Evolutionary conservation across 1,284 basidiomycete genomes (phyloP), one percentile per base, ranked within the genome.

Genomic region (Lentinula novae-zelandiae): DNA sequence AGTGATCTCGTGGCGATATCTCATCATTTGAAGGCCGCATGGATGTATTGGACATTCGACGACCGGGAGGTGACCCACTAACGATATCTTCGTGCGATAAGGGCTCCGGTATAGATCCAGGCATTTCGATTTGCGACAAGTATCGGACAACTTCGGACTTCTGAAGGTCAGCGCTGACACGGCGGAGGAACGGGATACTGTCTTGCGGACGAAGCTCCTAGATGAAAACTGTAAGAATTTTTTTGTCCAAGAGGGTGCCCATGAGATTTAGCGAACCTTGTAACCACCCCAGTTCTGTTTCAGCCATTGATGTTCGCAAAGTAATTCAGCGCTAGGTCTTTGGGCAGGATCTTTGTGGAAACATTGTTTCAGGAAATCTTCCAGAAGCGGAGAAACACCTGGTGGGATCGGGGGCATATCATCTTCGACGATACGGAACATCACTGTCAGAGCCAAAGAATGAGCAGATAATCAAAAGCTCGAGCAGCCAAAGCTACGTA

Each of bases 341-440:
- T 82, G 78, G 10, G 75, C 69, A 5, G 96, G 93, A 65, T 96
- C 87, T 76, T 97, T 98, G 71, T 91, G 77, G 76, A 98, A 97
- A 73, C 96, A 98, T 63, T 83, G 82, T 40, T 74, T 79, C 33
- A 98, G 75, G 72, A 98, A 96, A 69, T 93, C 86, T 62, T 81
- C 75, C 5, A 97, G 80, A 17, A 85, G 78, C 4, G 82, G 80
- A 3, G 94, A 94, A 66, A 87, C 88, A 10, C 80, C 85, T 34
- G 88, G 85, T 0, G 96, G 95, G 51, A 96, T 76, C 0, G 93
- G 93, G 27, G 95, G 95, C 77, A 85, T 86, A 9, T 86, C 84
- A 67, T 97, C 95, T 71, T 96, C 94, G 49, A 98, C 96, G 71
- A 98, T 97, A 50, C 91, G 87, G 78, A 95, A 98, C 89, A 98